phyloP scores from a whole-genome alignment of 257 asterid genomes.

The Solanum raphanifolium region DNA sequence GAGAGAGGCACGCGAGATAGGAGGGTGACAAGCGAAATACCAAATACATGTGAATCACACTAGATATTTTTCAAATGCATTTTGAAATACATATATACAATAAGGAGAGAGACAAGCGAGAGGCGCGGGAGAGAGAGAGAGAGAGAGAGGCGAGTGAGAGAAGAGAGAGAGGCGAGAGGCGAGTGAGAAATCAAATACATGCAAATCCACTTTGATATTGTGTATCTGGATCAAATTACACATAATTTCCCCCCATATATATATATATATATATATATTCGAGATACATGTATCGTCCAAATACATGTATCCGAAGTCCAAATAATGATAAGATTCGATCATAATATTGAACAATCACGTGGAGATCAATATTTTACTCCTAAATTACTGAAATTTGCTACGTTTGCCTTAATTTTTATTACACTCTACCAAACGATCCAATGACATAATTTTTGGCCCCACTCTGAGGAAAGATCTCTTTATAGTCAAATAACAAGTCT shows the following conservation, averaged over 20 bases:
- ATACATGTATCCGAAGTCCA: not conserved
- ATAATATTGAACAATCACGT: no score
- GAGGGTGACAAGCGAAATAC: not conserved
- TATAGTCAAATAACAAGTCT: not conserved
- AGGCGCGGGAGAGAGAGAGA: no score
- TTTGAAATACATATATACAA: no score
- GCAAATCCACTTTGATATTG: no score
- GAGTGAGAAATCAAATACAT: not conserved
- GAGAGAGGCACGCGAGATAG: not conserved
- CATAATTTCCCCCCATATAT: no score
- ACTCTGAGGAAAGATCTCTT: not conserved
- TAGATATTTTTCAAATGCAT: not conserved
- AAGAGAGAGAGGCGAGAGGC: no score
- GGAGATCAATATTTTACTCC: no score
- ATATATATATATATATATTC: no score
- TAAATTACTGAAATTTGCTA: no score
- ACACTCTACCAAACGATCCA: not conserved
- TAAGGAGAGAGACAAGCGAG: not conserved
- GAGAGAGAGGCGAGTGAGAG: no score
- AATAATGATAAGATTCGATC: no score
- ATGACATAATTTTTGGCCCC: not conserved
- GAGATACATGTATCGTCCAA: not conserved
- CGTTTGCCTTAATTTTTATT: not conserved
- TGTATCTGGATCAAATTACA: no score
- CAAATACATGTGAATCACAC: not conserved